Evolutionary conservation across 345 rosid species (phyloP).

Genomic region (Lepidium didymum): DNA sequence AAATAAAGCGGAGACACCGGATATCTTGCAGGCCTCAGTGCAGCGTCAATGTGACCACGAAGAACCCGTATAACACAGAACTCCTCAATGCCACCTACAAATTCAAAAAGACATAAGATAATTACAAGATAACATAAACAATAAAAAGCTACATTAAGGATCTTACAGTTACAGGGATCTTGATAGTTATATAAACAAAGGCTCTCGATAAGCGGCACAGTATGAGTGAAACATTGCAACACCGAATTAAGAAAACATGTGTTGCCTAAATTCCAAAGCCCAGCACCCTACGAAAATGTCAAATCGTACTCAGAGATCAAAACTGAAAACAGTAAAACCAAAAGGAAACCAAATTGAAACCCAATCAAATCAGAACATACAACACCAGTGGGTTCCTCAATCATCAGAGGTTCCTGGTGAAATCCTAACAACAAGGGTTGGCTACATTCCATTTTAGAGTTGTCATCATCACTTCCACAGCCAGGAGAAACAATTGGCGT

Average conservation of each 20-base stretch:
- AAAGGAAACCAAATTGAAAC: not conserved
- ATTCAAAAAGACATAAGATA: not conserved
- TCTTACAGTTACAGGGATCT: slow-evolving; percentile 42
- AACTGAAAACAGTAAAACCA: not conserved
- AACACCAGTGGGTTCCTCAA: slow-evolving; percentile 15
- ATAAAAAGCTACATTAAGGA: not conserved
- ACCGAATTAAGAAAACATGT: slow-evolving; percentile 82
- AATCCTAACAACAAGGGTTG: not conserved
- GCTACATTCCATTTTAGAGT: not conserved
- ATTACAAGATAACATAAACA: not conserved
- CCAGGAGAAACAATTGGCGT: not conserved
- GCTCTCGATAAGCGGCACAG: slow-evolving; percentile 58
- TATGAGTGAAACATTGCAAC: slow-evolving; percentile 86
- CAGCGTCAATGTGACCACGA: slow-evolving; percentile 44
- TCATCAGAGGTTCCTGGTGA: not conserved
- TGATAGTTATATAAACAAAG: slow-evolving; percentile 39
- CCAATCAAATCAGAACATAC: slow-evolving; percentile 8
- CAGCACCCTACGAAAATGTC: slow-evolving; percentile 56
- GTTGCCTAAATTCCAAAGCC: slow-evolving; percentile 69
- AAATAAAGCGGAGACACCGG: slow-evolving; percentile 41
- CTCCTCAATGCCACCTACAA: slow-evolving; percentile 43
- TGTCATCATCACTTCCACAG: not conserved
- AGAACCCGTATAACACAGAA: slow-evolving; percentile 58
- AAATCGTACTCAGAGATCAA: not conserved
- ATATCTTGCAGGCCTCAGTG: slow-evolving; percentile 41